Conservation (phyloP, 495 filamentous ascomycete species). For the Echria macrotheca region DNA sequence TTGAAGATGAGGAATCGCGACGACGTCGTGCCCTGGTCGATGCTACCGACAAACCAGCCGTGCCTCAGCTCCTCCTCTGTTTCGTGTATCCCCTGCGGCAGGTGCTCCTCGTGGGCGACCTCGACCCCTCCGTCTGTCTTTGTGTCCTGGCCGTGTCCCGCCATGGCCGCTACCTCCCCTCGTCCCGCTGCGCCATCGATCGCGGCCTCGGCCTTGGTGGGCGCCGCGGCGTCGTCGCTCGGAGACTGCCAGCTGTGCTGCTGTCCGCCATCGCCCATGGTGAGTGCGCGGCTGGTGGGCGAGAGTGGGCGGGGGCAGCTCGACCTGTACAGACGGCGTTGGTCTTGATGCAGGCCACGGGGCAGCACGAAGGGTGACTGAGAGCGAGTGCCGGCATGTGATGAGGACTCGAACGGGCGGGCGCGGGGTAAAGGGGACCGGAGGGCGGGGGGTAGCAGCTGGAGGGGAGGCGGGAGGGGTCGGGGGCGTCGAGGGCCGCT, state of each 20-base stretch:
- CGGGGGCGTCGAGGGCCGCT: too few relatives aligned
- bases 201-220: background rate
- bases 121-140: conserved; percentile 3
- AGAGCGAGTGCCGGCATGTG: background rate
- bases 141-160: background rate
- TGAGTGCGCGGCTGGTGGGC: background rate
- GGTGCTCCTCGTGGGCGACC: conserved; percentile 20
- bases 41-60: conserved; percentile 51
- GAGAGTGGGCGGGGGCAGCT: conserved; percentile 2
- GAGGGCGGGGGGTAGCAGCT: conserved; percentile 4
- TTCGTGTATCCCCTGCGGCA: conserved; percentile 24
- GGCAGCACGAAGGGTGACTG: too few relatives aligned
- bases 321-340: background rate
- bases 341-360: background rate
- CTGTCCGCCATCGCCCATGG: conserved; percentile 11
- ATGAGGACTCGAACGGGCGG: background rate
- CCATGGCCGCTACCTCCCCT: background rate
- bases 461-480: conserved; percentile 13
- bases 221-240: too few relatives aligned
- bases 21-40: conserved; percentile 92
- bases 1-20: conserved; percentile 92
- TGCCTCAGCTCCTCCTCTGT: conserved; percentile 26
- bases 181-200: background rate
- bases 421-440: conserved; percentile 8
- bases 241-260: too few relatives aligned